These are phyloP conservation scores for Chaetomium tenue DNA, from an alignment of 495 filamentous ascomycete species.

Conservation along the genomic window DNA sequence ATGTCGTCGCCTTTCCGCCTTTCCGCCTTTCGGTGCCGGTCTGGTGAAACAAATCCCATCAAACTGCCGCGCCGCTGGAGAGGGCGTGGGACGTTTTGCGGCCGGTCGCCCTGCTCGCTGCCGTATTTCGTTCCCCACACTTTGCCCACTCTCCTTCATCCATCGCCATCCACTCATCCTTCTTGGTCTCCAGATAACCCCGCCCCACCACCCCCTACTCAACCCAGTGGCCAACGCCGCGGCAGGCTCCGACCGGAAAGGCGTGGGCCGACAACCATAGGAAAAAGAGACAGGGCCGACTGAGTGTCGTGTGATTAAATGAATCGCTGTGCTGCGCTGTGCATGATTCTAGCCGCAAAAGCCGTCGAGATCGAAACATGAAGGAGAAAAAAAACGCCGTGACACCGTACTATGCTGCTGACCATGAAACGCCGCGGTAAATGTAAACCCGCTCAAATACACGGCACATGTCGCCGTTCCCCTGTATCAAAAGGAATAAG, in stretches of 20 bases:
- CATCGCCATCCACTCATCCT: background rate
- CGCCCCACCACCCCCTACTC: too few relatives aligned
- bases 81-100: background rate
- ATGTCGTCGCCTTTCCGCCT: slow-evolving; percentile 10
- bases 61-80: slow-evolving; percentile 1
- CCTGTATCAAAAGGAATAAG: slow-evolving; percentile 29
- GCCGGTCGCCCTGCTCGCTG: slow-evolving; percentile 1
- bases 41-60: background rate
- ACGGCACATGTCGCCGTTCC: slow-evolving; percentile 29
- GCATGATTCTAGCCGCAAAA: slow-evolving; percentile 35
- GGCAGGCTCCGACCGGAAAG: background rate
- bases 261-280: background rate
- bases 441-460: slow-evolving; percentile 44
- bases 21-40: slow-evolving; percentile 1
- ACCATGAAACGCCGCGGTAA: slow-evolving; percentile 37
- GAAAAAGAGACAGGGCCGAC: slow-evolving; percentile 2
- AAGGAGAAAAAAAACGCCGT: slow-evolving; percentile 43
- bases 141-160: too few relatives aligned
- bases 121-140: background rate
- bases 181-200: background rate
- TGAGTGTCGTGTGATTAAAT: slow-evolving; percentile 20
- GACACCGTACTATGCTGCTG: slow-evolving; percentile 56
- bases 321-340: slow-evolving; percentile 29
- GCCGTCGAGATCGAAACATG: slow-evolving; percentile 25
- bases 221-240: background rate